Percentiles rank a stretch among this genome's conserved stretches.
Evolutionary conservation across 2,329 filamentous ascomycete species (phyloP).

Genomic region (Tolypocladium endophyticum): DNA sequence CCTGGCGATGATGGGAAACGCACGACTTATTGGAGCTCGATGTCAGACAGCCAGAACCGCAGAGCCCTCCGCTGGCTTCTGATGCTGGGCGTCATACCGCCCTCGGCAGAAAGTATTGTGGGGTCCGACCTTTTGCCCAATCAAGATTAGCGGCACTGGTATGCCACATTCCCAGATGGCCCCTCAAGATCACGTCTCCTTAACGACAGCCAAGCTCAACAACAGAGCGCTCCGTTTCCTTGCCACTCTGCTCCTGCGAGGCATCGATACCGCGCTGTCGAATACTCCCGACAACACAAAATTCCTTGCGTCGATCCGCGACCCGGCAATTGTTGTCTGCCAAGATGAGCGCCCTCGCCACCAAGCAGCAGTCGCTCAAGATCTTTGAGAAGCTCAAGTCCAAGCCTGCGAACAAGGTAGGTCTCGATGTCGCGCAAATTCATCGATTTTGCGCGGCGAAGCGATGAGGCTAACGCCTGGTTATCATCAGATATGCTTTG

Average conservation of each 20-base stretch:
- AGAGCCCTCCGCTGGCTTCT: neutral
- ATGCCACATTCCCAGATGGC: constrained; percentile 30
- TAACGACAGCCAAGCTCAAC: constrained; percentile 9
- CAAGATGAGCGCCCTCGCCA: constrained; percentile 60
- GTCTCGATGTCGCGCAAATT: constrained; percentile 8
- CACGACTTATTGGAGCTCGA: neutral
- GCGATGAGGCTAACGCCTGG: neutral
- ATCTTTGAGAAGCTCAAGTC: constrained; percentile 96
- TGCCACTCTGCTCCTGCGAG: neutral
- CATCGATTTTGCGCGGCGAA: neutral
- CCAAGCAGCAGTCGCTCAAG: constrained; percentile 90
- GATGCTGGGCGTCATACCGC: constrained; percentile 18
- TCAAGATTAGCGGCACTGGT: constrained; percentile 24
- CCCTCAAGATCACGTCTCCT: constrained; percentile 24
- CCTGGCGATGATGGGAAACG: constrained; percentile 3
- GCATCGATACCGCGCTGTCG: neutral
- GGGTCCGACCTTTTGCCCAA: constrained; percentile 14
- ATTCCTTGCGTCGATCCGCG: neutral
- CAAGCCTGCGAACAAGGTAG: constrained; percentile 89
- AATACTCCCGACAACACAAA: neutral
- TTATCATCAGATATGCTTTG: constrained; percentile 74
- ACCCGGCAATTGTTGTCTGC: constrained; percentile 1
- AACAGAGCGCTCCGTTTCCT: neutral
- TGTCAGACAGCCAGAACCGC: neutral
- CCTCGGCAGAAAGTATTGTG: constrained; percentile 23